Percentiles rank a stretch among this genome's conserved stretches.
Conservation (phyloP, 129 eudicot genomes). For the Flaveria ramosissima region DNA sequence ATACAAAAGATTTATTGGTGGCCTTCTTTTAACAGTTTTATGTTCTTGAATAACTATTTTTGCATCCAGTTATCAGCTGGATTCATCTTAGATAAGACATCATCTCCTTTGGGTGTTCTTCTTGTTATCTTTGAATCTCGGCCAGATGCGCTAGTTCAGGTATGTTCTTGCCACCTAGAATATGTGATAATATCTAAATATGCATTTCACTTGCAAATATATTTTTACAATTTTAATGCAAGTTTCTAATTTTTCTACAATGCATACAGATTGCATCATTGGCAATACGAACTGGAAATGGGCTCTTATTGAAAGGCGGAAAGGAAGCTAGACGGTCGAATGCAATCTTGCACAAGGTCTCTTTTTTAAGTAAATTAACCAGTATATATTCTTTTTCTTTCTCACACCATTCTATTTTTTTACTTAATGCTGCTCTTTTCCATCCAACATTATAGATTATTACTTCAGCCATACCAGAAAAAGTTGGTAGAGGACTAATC, state of each 20-base stretch:
- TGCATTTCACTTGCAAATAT: conserved; percentile 12
- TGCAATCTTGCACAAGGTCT: conserved; percentile 89
- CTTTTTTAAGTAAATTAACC: neutral
- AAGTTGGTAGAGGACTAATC: conserved; percentile 72
- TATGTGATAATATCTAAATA: neutral
- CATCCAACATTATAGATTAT: conserved; percentile 53
- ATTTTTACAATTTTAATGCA: conserved; percentile 1
- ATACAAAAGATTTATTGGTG: neutral
- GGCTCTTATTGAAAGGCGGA: conserved; percentile 95
- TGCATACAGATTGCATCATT: conserved; percentile 77
- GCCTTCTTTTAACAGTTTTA: neutral
- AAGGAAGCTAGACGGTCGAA: conserved; percentile 94
- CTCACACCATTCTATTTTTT: neutral
- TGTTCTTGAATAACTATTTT: conserved; percentile 6
- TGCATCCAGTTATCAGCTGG: conserved; percentile 83
- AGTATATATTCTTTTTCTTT: neutral
- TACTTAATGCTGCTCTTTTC: neutral
- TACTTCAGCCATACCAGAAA: conserved; percentile 82
- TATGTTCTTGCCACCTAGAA: conserved; percentile 10
- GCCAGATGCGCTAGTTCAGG: conserved; percentile 99
- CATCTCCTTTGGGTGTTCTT: conserved; percentile 94
- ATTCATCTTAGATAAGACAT: conserved; percentile 71
- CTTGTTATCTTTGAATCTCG: conserved; percentile 96
- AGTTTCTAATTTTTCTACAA: conserved; percentile 4
- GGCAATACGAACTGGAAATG: conserved; percentile 93